phyloP scores from a whole-genome alignment of 2,329 filamentous ascomycete genomes.

The Talaromyces sp. region DNA sequence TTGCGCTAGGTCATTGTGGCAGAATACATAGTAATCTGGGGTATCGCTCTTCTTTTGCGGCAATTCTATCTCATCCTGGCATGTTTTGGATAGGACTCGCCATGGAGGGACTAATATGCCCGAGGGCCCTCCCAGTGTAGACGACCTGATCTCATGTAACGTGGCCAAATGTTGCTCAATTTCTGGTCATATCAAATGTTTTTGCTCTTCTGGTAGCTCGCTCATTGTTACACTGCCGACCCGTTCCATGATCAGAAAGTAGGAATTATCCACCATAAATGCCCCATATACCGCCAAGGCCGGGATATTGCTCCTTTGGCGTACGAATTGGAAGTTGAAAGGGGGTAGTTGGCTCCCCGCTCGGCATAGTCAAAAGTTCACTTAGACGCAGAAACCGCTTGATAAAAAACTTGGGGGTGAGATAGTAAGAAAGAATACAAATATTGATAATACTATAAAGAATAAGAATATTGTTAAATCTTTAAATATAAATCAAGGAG shows the following conservation, averaged over 20 bases:
- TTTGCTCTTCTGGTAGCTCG: not conserved
- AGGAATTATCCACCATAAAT: not conserved
- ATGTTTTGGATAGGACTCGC: not conserved
- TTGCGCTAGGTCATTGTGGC: conserved; percentile 32
- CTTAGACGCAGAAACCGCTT: not conserved
- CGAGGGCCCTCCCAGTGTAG: not conserved
- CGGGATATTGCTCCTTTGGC: not conserved
- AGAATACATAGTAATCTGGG: conserved; percentile 22
- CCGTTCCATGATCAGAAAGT: not conserved
- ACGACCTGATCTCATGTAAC: not conserved
- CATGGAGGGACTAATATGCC: not conserved
- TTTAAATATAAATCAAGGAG: too few species aligned
- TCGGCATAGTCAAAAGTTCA: not conserved
- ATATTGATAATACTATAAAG: too few species aligned
- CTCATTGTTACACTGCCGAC: not conserved
- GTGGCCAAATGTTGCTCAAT: not conserved
- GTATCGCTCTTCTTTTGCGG: not conserved
- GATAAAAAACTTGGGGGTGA: not conserved
- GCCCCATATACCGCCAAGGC: not conserved
- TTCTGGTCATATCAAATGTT: not conserved
- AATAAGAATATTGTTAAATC: too few species aligned
- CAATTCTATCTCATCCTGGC: not conserved
- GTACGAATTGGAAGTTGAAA: not conserved
- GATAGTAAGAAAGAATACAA: too few species aligned
- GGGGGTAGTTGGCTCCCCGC: not conserved